phyloP scores from a whole-genome alignment of 2,329 filamentous ascomycete species.

The Pyricularia grisea region DNA sequence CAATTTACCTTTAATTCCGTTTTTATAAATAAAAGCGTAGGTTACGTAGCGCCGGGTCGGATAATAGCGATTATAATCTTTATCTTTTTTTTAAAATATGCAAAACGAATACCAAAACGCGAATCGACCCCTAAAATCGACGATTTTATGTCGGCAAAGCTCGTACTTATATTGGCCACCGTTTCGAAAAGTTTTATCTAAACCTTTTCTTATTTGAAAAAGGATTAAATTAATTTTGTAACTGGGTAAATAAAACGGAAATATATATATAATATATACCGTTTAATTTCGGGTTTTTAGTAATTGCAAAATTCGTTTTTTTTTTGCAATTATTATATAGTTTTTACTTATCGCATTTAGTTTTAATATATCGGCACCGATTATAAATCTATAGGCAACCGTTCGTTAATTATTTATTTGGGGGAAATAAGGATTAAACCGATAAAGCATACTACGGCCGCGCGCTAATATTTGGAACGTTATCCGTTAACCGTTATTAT shows the following conservation, averaged over 20 bases:
- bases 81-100: background rate
- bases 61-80: background rate
- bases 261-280: slow-evolving; percentile 45
- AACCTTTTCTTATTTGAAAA: background rate
- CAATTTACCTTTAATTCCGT: background rate
- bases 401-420: too few relatives aligned
- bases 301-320: slow-evolving; percentile 75
- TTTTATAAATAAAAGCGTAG: background rate
- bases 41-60: background rate
- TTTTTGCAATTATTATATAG: too few relatives aligned
- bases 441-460: too few relatives aligned
- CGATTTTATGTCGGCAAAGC: too few relatives aligned
- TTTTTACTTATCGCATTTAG: slow-evolving; percentile 82
- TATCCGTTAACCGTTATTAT: too few relatives aligned
- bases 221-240: background rate
- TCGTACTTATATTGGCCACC: too few relatives aligned
- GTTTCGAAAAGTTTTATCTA: background rate
- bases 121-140: background rate
- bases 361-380: too few relatives aligned
- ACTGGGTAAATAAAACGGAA: background rate
- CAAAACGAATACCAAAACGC: background rate
- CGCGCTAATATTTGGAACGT: too few relatives aligned
- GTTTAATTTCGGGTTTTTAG: slow-evolving; percentile 82
- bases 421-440: too few relatives aligned
- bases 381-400: slow-evolving; percentile 23